These are phyloP conservation scores for sorghum (Sorghum bicolor) DNA, from an alignment of 176 grass and related monocot genomes.

Conservation along the genomic window DNA sequence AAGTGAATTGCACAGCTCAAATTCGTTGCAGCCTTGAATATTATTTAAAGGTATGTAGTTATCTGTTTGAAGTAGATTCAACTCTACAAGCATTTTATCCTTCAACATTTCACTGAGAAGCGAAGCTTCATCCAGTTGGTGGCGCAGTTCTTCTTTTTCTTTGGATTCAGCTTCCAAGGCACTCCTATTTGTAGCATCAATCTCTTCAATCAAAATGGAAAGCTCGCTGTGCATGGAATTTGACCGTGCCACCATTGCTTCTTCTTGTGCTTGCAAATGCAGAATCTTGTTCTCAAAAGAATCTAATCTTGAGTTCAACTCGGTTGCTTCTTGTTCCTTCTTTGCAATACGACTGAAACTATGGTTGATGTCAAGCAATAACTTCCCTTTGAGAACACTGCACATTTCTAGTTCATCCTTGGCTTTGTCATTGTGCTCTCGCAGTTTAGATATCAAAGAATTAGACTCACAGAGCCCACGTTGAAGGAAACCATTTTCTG, in stretches of 20 bases:
- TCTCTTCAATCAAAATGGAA: constrained; percentile 54
- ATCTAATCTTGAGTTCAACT: constrained; percentile 58
- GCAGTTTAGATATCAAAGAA: constrained; percentile 73
- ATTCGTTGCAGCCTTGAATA: constrained; percentile 32
- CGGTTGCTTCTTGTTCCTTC: constrained; percentile 77
- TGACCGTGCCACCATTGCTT: constrained; percentile 79
- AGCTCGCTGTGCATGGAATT: constrained; percentile 75
- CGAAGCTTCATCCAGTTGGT: constrained; percentile 43
- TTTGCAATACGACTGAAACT: constrained; percentile 78
- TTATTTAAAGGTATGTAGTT: constrained; percentile 5
- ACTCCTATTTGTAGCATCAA: constrained; percentile 65
- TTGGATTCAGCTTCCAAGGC: constrained; percentile 45
- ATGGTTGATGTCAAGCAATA: constrained; percentile 82
- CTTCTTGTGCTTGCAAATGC: constrained; percentile 81
- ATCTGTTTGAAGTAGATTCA: constrained; percentile 33
- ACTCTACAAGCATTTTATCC: constrained; percentile 35
- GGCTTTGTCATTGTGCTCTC: constrained; percentile 70
- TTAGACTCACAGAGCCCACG: constrained; percentile 63
- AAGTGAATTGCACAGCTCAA: constrained; percentile 39
- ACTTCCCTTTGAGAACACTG: constrained; percentile 83
- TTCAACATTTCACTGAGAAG: constrained; percentile 43
- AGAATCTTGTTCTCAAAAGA: constrained; percentile 80
- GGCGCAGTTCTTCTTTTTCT: constrained; percentile 59
- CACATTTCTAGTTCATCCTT: constrained; percentile 82
- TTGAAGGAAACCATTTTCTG: constrained; percentile 89